Percentiles rank a stretch among this genome's conserved stretches.
phyloP scores from a whole-genome alignment of 2,329 filamentous ascomycete genomes.

The Fusarium phyllophilum region DNA sequence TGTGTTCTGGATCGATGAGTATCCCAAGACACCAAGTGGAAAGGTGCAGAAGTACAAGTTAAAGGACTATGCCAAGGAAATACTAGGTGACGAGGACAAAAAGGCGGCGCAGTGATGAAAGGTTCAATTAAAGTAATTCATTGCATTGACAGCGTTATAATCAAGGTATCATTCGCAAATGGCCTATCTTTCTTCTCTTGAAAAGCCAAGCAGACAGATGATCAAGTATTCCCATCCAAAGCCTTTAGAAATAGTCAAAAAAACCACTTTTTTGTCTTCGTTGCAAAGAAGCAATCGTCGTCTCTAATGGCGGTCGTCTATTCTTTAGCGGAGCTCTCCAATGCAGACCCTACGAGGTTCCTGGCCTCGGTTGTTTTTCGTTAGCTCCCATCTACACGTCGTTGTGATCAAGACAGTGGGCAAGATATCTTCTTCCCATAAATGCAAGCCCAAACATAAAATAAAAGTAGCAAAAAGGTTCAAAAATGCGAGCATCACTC shows the following conservation, averaged over 20 bases:
- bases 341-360: conserved; percentile 29
- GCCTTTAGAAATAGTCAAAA: conserved; percentile 21
- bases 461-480: conserved; percentile 11
- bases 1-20: conserved; percentile 87
- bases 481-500: conserved; percentile 21
- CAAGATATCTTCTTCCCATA: conserved; percentile 1
- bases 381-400: conserved; percentile 17
- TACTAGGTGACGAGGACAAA: conserved; percentile 39
- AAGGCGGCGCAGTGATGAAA: neutral
- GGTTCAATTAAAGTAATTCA: neutral
- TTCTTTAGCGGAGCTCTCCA: conserved; percentile 22
- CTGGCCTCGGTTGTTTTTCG: conserved; percentile 16
- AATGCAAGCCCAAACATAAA: conserved; percentile 28
- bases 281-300: conserved; percentile 35
- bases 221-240: conserved; percentile 25
- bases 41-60: conserved; percentile 97
- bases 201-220: conserved; percentile 16
- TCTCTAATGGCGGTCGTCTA: conserved; percentile 38
- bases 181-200: conserved; percentile 2
- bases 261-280: conserved; percentile 38
- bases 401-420: conserved; percentile 6
- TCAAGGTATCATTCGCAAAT: conserved; percentile 35
- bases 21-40: conserved; percentile 93
- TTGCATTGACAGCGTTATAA: conserved; percentile 28
- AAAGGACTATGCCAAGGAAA: conserved; percentile 67